phyloP scores from a whole-genome alignment of 2,329 filamentous ascomycete genomes.

The Ascochyta pisi region DNA sequence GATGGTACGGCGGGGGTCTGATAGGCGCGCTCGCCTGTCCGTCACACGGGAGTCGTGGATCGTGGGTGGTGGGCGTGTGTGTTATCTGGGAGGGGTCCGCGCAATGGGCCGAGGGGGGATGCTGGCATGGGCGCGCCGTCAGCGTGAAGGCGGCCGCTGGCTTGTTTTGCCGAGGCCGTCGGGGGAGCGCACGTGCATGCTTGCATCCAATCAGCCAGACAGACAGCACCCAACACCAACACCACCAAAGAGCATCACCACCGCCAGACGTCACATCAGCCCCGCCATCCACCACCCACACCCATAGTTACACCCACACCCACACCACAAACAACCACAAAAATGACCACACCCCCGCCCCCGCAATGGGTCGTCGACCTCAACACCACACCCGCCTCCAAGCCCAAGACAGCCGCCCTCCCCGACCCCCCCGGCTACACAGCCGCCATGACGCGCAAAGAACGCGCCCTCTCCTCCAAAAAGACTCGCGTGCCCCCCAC shows the following conservation, averaged over 20 bases:
- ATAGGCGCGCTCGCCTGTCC: conserved; percentile 21
- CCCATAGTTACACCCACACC: conserved; percentile 14
- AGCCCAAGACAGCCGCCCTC: conserved; percentile 71
- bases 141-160: conserved; percentile 18
- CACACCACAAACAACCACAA: too few relatives aligned
- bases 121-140: conserved; percentile 5
- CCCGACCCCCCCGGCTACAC: conserved; percentile 88
- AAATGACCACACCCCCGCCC: conserved; percentile 49
- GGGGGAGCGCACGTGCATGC: conserved; percentile 36
- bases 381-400: conserved; percentile 70
- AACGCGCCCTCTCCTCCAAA: conserved; percentile 45
- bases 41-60: background rate
- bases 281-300: conserved; percentile 6
- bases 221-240: conserved; percentile 3
- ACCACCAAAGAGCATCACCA: background rate
- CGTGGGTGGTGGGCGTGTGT: too few relatives aligned
- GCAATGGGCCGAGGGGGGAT: background rate
- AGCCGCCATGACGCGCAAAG: conserved; percentile 53
- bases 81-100: conserved; percentile 6
- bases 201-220: conserved; percentile 22
- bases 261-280: conserved; percentile 2
- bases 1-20: conserved; percentile 23
- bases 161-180: conserved; percentile 26
- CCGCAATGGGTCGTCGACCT: conserved; percentile 87
- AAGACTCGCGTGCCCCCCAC: conserved; percentile 71